phyloP scores from a whole-genome alignment of 2,329 filamentous ascomycete genomes.

The Fusarium equiseti region DNA sequence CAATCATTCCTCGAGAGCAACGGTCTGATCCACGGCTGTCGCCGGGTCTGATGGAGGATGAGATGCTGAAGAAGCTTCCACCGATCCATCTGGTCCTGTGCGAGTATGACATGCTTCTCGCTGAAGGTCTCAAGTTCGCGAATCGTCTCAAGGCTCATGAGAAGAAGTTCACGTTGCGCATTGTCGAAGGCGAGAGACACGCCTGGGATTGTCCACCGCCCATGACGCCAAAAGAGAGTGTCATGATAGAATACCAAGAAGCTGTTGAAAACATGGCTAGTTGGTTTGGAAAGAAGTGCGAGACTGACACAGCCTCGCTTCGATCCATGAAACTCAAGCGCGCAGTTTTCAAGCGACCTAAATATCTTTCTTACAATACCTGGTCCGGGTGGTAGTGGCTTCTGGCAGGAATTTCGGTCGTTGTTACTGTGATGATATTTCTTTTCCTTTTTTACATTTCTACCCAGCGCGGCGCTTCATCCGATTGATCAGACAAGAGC shows the following conservation, averaged over 20 bases:
- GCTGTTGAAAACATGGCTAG: conserved; percentile 56
- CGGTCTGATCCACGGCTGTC: conserved; percentile 68
- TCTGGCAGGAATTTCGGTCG: conserved; percentile 10
- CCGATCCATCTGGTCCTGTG: conserved; percentile 71
- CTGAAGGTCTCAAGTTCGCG: conserved; percentile 71
- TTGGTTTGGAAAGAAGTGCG: conserved; percentile 57
- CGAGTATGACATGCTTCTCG: conserved; percentile 74
- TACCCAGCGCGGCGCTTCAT: conserved; percentile 33
- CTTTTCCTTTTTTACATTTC: conserved; percentile 12
- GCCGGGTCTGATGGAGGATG: conserved; percentile 67
- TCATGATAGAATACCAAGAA: conserved; percentile 60
- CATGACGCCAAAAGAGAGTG: conserved; percentile 58
- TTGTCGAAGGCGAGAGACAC: conserved; percentile 61
- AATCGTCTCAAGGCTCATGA: conserved; percentile 61
- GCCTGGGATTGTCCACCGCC: conserved; percentile 63
- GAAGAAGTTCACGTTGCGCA: conserved; percentile 54
- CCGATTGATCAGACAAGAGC: conserved; percentile 17
- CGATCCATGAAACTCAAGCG: conserved; percentile 52
- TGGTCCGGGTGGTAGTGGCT: conserved; percentile 48
- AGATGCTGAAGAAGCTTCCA: conserved; percentile 63
- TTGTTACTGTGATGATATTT: background rate
- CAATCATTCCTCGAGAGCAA: conserved; percentile 59
- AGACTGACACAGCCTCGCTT: conserved; percentile 54
- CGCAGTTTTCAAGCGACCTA: conserved; percentile 50
- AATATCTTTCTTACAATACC: conserved; percentile 50